These are phyloP conservation scores for Pseudovirgaria hyperparasitica DNA, from an alignment of 2,329 filamentous ascomycete species.

Conservation along the genomic window DNA sequence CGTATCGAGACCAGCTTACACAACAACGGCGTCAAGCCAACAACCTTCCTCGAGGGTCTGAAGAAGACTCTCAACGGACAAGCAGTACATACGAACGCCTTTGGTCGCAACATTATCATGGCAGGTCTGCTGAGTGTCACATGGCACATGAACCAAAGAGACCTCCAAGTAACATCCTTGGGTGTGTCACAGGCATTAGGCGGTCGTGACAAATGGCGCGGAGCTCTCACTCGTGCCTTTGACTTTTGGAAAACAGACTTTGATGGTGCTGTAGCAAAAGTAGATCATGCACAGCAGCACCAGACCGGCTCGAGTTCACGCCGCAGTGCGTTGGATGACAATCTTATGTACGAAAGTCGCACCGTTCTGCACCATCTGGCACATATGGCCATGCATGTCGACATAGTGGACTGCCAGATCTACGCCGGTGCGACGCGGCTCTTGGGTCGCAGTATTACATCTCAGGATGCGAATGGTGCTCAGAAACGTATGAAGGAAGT, in stretches of 20 bases:
- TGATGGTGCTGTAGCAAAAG: slow-evolving; percentile 62
- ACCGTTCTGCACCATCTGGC: slow-evolving; percentile 87
- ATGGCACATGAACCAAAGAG: slow-evolving; percentile 96
- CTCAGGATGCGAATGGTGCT: slow-evolving; percentile 67
- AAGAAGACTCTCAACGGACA: slow-evolving; percentile 82
- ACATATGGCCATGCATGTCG: slow-evolving; percentile 96
- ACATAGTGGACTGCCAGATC: slow-evolving; percentile 95
- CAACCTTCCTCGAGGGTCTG: slow-evolving; percentile 79
- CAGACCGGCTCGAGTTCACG: too few species aligned
- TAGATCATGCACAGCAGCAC: slow-evolving; percentile 21
- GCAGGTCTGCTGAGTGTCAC: slow-evolving; percentile 83
- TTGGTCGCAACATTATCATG: slow-evolving; percentile 89
- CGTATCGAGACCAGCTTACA: slow-evolving; percentile 69
- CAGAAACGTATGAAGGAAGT: slow-evolving; percentile 72
- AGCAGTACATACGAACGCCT: slow-evolving; percentile 79
- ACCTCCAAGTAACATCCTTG: slow-evolving; percentile 80
- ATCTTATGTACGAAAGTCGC: slow-evolving; percentile 73
- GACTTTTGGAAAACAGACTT: slow-evolving; percentile 92
- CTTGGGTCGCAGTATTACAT: slow-evolving; percentile 72
- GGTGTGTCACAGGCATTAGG: slow-evolving; percentile 70
- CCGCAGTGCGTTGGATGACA: slow-evolving; percentile 43
- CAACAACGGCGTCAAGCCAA: slow-evolving; percentile 70
- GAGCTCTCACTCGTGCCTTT: slow-evolving; percentile 72
- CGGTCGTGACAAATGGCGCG: slow-evolving; percentile 82
- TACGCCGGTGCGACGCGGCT: slow-evolving; percentile 79